Evolutionary conservation across 1,139 yeast genomes (phyloP).

Genomic region (Casaregolazyma lundiana): DNA sequence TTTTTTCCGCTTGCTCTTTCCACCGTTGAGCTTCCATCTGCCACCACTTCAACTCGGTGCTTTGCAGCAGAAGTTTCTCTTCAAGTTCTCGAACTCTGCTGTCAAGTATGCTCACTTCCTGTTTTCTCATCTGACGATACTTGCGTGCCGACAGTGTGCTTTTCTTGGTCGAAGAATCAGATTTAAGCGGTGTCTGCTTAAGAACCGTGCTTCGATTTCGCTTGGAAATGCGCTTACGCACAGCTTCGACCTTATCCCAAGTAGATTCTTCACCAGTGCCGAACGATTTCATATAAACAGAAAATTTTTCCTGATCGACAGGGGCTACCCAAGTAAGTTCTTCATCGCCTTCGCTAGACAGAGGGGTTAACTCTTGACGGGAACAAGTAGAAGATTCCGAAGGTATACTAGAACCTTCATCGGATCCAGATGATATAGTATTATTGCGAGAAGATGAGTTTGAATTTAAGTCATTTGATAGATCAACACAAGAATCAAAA

Average conservation of each 20-base stretch:
- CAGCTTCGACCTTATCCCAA: slow-evolving; percentile 8
- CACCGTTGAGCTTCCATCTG: slow-evolving; percentile 20
- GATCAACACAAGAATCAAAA: neutral
- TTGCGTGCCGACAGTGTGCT: slow-evolving; percentile 19
- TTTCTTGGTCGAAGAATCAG: slow-evolving; percentile 11
- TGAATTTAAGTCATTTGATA: neutral
- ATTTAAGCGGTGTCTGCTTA: neutral
- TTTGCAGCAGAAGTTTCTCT: slow-evolving; percentile 13
- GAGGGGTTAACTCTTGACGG: neutral
- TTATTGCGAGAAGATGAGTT: neutral
- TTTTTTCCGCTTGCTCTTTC: slow-evolving; percentile 15
- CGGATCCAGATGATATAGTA: neutral
- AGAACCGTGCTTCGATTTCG: slow-evolving; percentile 12
- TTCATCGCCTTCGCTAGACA: neutral
- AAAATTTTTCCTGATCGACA: neutral
- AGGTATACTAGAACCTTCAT: neutral
- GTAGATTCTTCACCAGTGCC: neutral
- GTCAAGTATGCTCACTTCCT: slow-evolving; percentile 17
- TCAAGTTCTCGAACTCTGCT: slow-evolving; percentile 16
- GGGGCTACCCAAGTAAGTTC: neutral
- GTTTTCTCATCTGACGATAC: slow-evolving; percentile 17
- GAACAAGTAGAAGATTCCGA: neutral
- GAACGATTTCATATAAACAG: neutral
- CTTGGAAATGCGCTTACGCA: slow-evolving; percentile 16
- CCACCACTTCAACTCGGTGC: slow-evolving; percentile 20